These are phyloP conservation scores for Apophysomyces sp. DNA, from an alignment of 371 early-diverging fungal genomes.

Conservation along the genomic window DNA sequence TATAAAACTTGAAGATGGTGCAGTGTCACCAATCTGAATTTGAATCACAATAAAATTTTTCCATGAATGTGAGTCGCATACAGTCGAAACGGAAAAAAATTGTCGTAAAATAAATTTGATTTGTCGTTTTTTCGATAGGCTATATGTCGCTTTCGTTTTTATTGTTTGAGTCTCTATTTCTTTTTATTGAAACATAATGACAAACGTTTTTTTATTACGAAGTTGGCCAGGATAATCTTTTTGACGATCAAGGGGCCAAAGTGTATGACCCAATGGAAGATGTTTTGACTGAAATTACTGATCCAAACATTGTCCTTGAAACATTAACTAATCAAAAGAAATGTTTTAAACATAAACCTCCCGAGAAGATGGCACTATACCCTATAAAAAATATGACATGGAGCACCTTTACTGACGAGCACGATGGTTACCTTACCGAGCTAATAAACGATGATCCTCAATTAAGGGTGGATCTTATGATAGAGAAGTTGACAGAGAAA, in stretches of 20 bases:
- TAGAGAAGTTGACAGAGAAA: not conserved
- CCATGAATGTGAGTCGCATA: too few relatives aligned
- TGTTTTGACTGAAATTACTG: constrained; percentile 2
- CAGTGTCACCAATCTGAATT: too few relatives aligned
- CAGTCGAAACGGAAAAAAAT: too few relatives aligned
- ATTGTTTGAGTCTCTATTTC: too few relatives aligned
- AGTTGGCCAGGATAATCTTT: too few relatives aligned
- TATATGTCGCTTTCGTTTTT: too few relatives aligned
- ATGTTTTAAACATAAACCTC: not conserved
- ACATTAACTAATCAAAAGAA: not conserved
- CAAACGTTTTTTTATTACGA: too few relatives aligned
- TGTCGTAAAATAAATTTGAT: too few relatives aligned
- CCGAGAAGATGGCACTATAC: not conserved
- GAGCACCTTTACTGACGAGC: not conserved
- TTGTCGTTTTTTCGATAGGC: too few relatives aligned
- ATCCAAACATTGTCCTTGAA: constrained; percentile 4
- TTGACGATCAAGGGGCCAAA: too few relatives aligned
- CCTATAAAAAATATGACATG: not conserved
- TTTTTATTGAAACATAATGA: too few relatives aligned
- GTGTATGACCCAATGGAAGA: constrained; percentile 5
- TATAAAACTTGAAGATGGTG: not conserved
- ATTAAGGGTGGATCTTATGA: not conserved
- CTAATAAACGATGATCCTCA: constrained; percentile 1
- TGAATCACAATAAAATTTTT: too few relatives aligned
- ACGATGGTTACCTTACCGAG: not conserved